These are phyloP conservation scores for Cornus suecica DNA, from an alignment of 148 eudicot genomes.

Conservation along the genomic window DNA sequence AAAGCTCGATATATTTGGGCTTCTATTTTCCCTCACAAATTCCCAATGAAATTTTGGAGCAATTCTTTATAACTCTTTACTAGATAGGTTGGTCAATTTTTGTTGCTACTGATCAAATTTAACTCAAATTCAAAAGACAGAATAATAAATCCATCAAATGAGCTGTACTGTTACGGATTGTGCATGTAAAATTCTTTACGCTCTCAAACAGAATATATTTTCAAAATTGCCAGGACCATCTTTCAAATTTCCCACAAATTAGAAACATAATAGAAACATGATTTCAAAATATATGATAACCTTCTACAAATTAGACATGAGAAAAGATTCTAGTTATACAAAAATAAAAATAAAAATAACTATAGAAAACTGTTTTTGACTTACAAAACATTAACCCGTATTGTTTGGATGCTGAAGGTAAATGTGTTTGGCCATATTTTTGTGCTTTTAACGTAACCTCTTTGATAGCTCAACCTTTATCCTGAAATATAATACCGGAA, in stretches of 20 bases:
- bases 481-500: conserved; percentile 7
- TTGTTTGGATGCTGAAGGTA: neutral
- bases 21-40: neutral
- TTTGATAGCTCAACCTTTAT: conserved; percentile 1
- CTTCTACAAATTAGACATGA: too few relatives aligned
- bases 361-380: neutral
- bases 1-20: neutral
- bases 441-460: neutral
- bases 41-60: too few relatives aligned
- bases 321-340: too few relatives aligned
- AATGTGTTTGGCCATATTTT: neutral
- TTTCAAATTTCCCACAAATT: neutral
- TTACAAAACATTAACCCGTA: neutral
- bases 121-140: too few relatives aligned
- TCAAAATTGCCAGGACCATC: neutral
- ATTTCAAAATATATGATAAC: neutral
- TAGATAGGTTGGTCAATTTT: neutral
- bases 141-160: too few relatives aligned
- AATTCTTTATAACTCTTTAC: neutral
- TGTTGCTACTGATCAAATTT: neutral
- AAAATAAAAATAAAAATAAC: neutral
- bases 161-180: too few relatives aligned
- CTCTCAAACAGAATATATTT: neutral
- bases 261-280: neutral
- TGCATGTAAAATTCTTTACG: too few relatives aligned